Base-by-base conservation (phyloP, 2,329 filamentous ascomycete genomes). In the Bertia moriformis region DNA sequence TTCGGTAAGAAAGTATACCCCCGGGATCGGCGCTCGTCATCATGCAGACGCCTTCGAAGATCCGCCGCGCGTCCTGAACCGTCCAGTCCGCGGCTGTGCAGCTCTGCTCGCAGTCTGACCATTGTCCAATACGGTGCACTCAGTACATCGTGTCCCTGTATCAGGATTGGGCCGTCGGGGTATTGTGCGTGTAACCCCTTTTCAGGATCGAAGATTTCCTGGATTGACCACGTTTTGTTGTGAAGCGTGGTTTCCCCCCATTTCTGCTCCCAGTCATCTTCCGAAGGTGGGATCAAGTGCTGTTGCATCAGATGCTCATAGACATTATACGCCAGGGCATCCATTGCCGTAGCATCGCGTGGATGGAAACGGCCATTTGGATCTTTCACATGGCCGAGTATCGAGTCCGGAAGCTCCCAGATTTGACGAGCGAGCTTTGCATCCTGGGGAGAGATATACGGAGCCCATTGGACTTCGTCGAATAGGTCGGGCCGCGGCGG, bases 261-360 rank as follows among this genome's bases (percentile, higher is more conserved):
- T 27, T 42, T 30, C n/a, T 18, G 14, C 13, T 39, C 37, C 37
- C 44, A 50, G 2, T 47, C 37, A 3, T 42, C 38, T 1, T 43
- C 38, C 4, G 42, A 24, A 3, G 45, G 13, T 3, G 53, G 51
- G 14, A 50, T 15, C 3, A 48, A 14, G 12, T 44, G 43, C 14
- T 47, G 41, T 14, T 35, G 39, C 42, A 53, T 48, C 37, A 57
- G 19, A 41, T 51, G 47, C 32, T 57, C 51, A 35, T 58, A 57
- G 5, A 58, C 51, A 10, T 29, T n/a, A n/a, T 10, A 29, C 10
- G 24, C 24, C 10, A 29, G 24, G 10, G n/a, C 24, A 10, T 29
- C 24, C 24, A 29, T 29, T 29, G 24, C 24, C n/a, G 10, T n/a
- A 10, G 24, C n/a, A 29, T 29, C 24, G 24, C 24, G 24, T 10